Evolutionary conservation across 1,139 yeast species (phyloP), one percentile per base, ranked within the genome.

Genomic region (Yamadazyma taylorii): DNA sequence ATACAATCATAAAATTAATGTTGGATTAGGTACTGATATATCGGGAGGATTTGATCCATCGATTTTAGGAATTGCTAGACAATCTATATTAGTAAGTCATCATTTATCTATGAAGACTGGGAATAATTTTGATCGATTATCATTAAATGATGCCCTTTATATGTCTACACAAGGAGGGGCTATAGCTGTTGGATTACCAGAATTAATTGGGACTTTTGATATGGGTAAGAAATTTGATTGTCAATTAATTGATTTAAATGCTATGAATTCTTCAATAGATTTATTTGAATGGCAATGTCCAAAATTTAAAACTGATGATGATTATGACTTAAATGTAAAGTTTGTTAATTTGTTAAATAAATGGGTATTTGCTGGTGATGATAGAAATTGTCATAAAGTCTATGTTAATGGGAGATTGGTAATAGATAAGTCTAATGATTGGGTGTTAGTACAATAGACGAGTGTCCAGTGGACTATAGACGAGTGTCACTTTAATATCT

Each of bases 321-420:
- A 37, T 14, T 42, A 46, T 17, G 44, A 42, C 5, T 55, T 49
- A 12, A 66, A 67, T 39, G 66, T 76, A 55, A 66, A 64, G 17
- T 26, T 41, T 14, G 26, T 37, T 16, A 78, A 84, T 56, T 55
- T 86, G 36, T 60, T 90, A 5, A 87, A 87, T 37, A 89, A 88
- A 57, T 92, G 98, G 98, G 67, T 90, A n/a, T 92, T 88, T 56
- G 78, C 81, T 42, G 98, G 97, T 24, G 98, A 92, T 60, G 96
- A 92, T 58, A 73, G 98, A 53, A 92, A 92, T 57, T 81, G 94
- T 30, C 55, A 65, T 11, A 70, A 69, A 38, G 97, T 92, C 11
- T 92, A 88, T 87, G 90, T 90, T 25, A 78, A 80, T 51, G 98
- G 98, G 4, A 64, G 75, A 44, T 51, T 63, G 32, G 84, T 82